phyloP scores from a whole-genome alignment of 2,329 filamentous ascomycete genomes.

The Colletotrichum incanum region DNA sequence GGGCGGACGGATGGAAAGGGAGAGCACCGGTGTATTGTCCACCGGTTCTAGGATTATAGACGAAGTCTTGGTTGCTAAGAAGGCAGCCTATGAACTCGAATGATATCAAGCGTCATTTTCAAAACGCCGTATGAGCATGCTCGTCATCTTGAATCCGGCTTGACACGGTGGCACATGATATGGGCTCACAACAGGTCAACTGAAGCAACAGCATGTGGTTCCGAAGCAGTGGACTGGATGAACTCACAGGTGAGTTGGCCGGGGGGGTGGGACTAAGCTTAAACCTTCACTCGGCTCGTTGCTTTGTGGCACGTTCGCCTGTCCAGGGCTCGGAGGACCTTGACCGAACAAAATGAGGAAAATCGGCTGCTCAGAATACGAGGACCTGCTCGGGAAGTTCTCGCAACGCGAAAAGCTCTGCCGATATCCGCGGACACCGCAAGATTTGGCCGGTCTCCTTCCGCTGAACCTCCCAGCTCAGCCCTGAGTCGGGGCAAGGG shows the following conservation, averaged over 20 bases:
- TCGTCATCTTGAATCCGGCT: neutral
- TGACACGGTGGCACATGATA: neutral
- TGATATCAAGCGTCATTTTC: conserved; percentile 20
- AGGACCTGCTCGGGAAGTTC: too few relatives aligned
- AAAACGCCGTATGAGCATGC: neutral
- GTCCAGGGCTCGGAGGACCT: too few relatives aligned
- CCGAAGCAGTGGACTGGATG: neutral
- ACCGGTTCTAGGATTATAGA: neutral
- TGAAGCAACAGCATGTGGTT: neutral
- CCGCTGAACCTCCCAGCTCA: too few relatives aligned
- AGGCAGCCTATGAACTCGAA: conserved; percentile 26
- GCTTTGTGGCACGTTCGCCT: too few relatives aligned
- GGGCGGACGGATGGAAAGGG: neutral
- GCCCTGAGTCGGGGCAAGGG: too few relatives aligned
- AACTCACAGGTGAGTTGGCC: neutral
- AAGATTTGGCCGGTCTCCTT: too few relatives aligned
- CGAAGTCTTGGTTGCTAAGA: conserved; percentile 3
- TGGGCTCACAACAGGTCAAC: neutral
- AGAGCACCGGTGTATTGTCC: neutral
- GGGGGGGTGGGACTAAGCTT: neutral
- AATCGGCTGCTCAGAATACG: too few relatives aligned
- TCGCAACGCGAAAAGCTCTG: too few relatives aligned
- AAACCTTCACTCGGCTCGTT: neutral
- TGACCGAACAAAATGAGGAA: too few relatives aligned
- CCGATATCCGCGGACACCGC: too few relatives aligned